Conservation (phyloP, 2,329 filamentous ascomycete species). For the Raffaelea arxii region DNA sequence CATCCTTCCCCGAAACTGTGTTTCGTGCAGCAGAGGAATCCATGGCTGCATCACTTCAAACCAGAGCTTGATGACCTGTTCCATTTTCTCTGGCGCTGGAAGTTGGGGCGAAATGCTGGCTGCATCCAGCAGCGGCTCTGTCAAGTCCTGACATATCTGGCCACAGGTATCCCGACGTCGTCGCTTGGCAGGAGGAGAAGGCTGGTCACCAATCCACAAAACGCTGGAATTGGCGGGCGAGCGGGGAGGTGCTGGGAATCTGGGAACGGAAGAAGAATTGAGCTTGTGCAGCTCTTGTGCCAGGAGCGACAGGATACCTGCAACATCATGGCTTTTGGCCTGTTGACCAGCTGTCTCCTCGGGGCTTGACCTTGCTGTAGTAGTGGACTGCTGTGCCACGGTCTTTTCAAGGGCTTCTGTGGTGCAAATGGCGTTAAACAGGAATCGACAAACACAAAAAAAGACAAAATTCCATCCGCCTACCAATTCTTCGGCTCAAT, state of each 20-base stretch:
- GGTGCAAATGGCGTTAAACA: too few relatives aligned
- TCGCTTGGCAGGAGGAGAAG: neutral
- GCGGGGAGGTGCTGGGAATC: neutral
- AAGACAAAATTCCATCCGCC: neutral
- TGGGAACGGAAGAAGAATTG: neutral
- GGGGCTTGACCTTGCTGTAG: neutral
- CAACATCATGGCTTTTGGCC: neutral
- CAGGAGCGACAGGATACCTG: neutral
- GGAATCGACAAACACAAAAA: neutral
- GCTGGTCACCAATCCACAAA: too few relatives aligned
- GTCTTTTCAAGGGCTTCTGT: conserved; percentile 8
- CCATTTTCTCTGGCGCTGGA: neutral
- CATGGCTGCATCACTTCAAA: neutral
- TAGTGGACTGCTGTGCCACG: neutral
- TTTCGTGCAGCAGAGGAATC: neutral
- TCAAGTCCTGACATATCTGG: neutral
- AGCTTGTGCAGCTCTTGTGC: neutral
- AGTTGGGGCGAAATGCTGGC: neutral
- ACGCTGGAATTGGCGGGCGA: too few relatives aligned
- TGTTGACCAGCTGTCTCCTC: too few relatives aligned
- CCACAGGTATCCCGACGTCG: neutral
- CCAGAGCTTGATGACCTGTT: neutral
- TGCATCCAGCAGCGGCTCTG: neutral
- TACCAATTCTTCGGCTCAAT: conserved; percentile 11
- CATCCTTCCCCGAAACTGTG: neutral